Evolutionary conservation across 1,284 basidiomycete species (phyloP).

Genomic region (Cutaneotrichosporon curvatum): DNA sequence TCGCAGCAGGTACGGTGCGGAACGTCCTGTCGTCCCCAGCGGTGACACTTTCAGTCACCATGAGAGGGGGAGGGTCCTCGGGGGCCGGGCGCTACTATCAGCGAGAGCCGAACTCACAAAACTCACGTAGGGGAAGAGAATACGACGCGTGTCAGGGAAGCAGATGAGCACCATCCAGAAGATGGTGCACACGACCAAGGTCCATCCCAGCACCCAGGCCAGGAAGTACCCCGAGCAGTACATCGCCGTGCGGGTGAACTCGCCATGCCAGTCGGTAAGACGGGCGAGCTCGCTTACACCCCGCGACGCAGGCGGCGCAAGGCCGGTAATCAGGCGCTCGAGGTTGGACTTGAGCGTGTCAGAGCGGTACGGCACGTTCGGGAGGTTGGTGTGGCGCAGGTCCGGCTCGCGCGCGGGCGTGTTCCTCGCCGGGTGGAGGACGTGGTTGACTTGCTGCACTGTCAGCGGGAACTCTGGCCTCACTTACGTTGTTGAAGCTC

Average conservation of each 20-base stretch:
- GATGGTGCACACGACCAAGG: conserved; percentile 43
- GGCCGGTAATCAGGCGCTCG: conserved; percentile 51
- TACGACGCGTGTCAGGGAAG: conserved; percentile 47
- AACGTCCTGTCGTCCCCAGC: background rate
- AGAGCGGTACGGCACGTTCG: conserved; percentile 36
- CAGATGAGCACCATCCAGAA: conserved; percentile 49
- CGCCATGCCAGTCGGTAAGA: conserved; percentile 48
- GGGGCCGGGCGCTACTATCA: too few relatives aligned
- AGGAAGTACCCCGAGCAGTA: conserved; percentile 50
- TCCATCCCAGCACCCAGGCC: conserved; percentile 48
- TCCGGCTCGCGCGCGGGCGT: conserved; percentile 43
- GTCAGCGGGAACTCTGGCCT: too few relatives aligned
- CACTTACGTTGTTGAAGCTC: conserved; percentile 44
- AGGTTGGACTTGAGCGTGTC: conserved; percentile 49
- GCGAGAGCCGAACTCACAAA: too few relatives aligned
- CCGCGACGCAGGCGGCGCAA: conserved; percentile 49
- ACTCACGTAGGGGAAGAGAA: conserved; percentile 51
- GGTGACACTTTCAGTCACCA: background rate
- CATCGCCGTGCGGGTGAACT: conserved; percentile 47
- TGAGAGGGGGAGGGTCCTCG: background rate
- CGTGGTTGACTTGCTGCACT: conserved; percentile 49
- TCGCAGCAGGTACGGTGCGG: background rate
- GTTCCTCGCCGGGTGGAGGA: conserved; percentile 34
- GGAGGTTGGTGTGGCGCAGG: conserved; percentile 7
- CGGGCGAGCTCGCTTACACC: conserved; percentile 51